A percentile compares a stretch with the other conserved stretches of the same genome.
Conservation (phyloP, 345 rosid genomes). For the Ricinus communis region DNA sequence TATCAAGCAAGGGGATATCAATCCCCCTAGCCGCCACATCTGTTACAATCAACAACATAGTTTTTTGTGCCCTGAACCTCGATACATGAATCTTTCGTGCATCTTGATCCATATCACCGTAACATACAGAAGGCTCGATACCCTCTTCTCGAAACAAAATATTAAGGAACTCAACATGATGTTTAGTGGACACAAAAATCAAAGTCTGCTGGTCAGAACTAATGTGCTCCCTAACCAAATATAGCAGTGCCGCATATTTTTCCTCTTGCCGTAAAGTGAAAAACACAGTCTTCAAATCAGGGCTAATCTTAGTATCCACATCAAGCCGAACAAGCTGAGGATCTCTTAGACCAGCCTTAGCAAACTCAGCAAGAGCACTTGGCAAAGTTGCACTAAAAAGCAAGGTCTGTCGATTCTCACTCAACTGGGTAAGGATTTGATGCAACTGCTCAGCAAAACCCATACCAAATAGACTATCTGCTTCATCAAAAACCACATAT, state of each 20-base stretch:
- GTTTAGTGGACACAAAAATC: conserved; percentile 93
- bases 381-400: conserved; percentile 97
- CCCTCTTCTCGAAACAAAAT: conserved; percentile 74
- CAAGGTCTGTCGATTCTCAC: conserved; percentile 93
- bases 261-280: conserved; percentile 86
- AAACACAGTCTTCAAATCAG: conserved; percentile 67
- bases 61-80: conserved; percentile 79
- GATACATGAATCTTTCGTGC: conserved; percentile 91
- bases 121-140: conserved; percentile 83
- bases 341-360: conserved; percentile 87
- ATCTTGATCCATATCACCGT: conserved; percentile 98
- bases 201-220: conserved; percentile 70
- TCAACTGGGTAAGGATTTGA: conserved; percentile 66
- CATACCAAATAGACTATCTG: conserved; percentile 87
- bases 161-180: conserved; percentile 94
- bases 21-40: conserved; percentile 99
- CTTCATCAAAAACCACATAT: conserved; percentile 97
- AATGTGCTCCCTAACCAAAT: conserved; percentile 82
- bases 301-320: conserved; percentile 89
- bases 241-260: conserved; percentile 76
- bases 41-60: conserved; percentile 87
- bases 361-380: conserved; percentile 96
- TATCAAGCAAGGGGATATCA: conserved; percentile 94
- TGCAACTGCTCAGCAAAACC: conserved; percentile 93
- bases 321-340: conserved; percentile 95